Conservation (phyloP, 2,329 filamentous ascomycete genomes). For the Colletotrichum noveboracense region DNA sequence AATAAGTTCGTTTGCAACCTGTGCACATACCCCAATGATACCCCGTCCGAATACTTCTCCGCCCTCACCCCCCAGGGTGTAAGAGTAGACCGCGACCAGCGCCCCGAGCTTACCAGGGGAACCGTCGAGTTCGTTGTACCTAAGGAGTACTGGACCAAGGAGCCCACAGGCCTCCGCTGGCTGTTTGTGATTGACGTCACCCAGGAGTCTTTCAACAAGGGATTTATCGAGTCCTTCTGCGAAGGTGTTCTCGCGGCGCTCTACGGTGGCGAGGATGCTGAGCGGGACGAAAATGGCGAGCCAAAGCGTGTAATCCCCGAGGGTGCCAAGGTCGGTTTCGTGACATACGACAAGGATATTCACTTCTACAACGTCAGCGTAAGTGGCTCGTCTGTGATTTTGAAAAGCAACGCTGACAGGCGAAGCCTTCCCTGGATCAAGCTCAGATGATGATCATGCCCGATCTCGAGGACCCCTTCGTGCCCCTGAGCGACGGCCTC, state of each 20-base stretch:
- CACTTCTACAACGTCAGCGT: constrained; percentile 97
- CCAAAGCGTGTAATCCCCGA: constrained; percentile 68
- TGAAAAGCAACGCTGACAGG: neutral
- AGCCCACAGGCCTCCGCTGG: constrained; percentile 86
- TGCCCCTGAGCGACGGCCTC: constrained; percentile 87
- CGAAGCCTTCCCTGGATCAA: constrained; percentile 74
- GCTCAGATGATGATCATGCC: constrained; percentile 99
- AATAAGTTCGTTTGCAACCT: constrained; percentile 99
- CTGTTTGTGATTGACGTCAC: constrained; percentile 94
- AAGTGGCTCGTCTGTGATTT: constrained; percentile 41
- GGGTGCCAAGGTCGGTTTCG: constrained; percentile 88
- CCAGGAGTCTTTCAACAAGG: constrained; percentile 88
- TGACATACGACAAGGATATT: constrained; percentile 95
- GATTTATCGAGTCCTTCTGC: constrained; percentile 88
- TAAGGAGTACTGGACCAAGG: constrained; percentile 98
- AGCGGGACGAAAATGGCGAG: constrained; percentile 59
- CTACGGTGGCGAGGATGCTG: constrained; percentile 71
- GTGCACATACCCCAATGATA: constrained; percentile 97
- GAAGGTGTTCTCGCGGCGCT: constrained; percentile 85
- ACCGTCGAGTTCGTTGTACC: constrained; percentile 97
- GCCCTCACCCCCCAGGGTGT: constrained; percentile 87
- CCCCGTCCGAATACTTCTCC: constrained; percentile 88
- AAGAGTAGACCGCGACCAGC: constrained; percentile 84
- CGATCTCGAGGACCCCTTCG: constrained; percentile 94
- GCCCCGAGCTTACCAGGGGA: constrained; percentile 87